Evolutionary conservation across 768 basidiomycete species (phyloP), one percentile per base, ranked within the genome.

Genomic region (Boletus sensibilis): DNA sequence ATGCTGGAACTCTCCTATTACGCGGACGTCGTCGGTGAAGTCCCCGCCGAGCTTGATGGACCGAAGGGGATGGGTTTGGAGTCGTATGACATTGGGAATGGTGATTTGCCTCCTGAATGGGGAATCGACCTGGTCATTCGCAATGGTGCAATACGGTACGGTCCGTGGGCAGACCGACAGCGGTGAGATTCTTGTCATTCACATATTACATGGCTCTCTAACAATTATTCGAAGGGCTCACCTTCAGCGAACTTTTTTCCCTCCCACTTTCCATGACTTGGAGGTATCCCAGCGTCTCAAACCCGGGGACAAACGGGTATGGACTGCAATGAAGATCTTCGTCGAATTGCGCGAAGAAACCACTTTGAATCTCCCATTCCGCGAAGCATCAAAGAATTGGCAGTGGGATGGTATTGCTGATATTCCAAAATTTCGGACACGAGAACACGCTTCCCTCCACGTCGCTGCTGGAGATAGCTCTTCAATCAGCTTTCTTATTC

Each of bases 331-430:
- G 73, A 87, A 88, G 62, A 71, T 98, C 5, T 90, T 92, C 61
- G 70, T 97, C 23, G 90, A 94, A 69, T 76, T 98, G 41, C 79
- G 85, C 10, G 88, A 90, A 48, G 82, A 86, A 25, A 90, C 92
- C 0, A 84, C 82, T 0, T 66, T 98, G 11, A 81, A 90, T 40
- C 76, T 97, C n/a, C 96, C 96, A 3, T 95, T 95, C 55, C 84
- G 94, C 11, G 96, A 98, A 72, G 72, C 85, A 1, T 97, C 94
- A 0, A 98, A 98, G 88, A 90, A 98, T 70, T 98, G 96, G 96
- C 84, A 87, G 68, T 98, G 89, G 87, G 96, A 98, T 68, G 86
- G 84, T 33, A 64, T 76, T 33, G 66, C 68, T 7, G 74, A 80
- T 20, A 62, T 79, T 18, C 81, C 80, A 1, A 78, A 81, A 53